Evolutionary conservation across 2,329 filamentous ascomycete species (phyloP), one percentile per base, ranked within the genome.

Genomic region (Plectosphaerella sp.): DNA sequence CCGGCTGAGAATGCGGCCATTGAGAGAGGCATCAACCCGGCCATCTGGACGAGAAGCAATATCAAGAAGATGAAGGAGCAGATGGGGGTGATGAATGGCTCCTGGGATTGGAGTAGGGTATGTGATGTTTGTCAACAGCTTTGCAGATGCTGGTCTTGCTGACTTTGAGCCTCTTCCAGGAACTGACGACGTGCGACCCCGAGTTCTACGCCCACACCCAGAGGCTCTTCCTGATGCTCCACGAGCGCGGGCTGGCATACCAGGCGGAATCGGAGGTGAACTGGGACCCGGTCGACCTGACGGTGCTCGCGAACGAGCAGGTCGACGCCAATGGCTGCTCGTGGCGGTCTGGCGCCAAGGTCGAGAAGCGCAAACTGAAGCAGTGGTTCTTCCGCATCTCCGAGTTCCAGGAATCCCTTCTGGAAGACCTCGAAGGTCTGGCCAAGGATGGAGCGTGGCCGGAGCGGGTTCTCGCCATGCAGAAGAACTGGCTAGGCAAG

Each of bases 321-420:
- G 90, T 96, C n/a, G 89, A 95, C 65, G 79, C 87, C 48, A 87
- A 90, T 63, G 91, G 91, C 33, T 83, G 77, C 60, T 96, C 91
- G 2, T 96, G 91, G 91, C 82, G 91, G 52, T 94, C 89, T 1
- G 91, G 91, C 10, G 91, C 89, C 48, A 86, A 88, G 65, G 90
- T 95, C 16, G 87, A 94, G 69, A 88, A 91, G 71, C 76, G 83
- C 54, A 82, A 82, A 59, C 74, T 95, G 47, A 90, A 88, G 69
- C 91, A 96, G 68, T 96, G 91, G 91, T 96, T 95, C 66, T 82
- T 96, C 57, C 85, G 84, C 56, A 95, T 94, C 62, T 93, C 90
- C 4, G 80, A 82, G 47, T 94, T 89, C 63, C 84, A 88, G 55
- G 84, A 93, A 50, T 75, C 82, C 4, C 72, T 96, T 8, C 72